Evolutionary conservation across 352 stramenopile genomes (phyloP), one percentile per base, ranked within the genome.

Genomic region (Peronospora destructor): DNA sequence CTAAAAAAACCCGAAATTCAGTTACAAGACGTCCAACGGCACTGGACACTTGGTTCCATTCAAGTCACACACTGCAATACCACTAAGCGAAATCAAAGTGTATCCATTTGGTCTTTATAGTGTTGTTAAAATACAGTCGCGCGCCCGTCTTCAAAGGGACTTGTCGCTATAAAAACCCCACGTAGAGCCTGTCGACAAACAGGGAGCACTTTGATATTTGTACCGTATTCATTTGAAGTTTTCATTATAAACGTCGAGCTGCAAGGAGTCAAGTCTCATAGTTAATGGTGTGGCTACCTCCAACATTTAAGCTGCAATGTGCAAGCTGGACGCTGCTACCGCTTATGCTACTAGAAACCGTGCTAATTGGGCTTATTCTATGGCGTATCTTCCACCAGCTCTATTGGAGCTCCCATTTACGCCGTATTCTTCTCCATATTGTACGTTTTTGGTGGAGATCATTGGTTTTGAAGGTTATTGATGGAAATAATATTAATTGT

Each of bases 381-480:
- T 87, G 76, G 76, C 73, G 76, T 16, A 67, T 61, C 2, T 61
- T 57, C 23, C 73, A 85, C 56, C 76, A 87, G 16, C 49, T 83
- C 42, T 79, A 76, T 50, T 87, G 71, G 69, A 66, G 61, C 33
- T 77, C 62, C 9, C 76, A 85, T 38, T 69, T 67, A 33, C 64
- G 76, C 4, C 73, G 76, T 26, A 55, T 87, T 23, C 66, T 73
- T 28, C 74, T 87, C 19, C 76, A 87, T 39, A 26, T 74, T 34
- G 71, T 85, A 59, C 53, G 74, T 25, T 21, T 11, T 30, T 8
- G 0, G 16, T 8, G 0, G 16, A n/a, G 17, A 30, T 14, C 4
- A 34, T 10, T 26, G 47, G 21, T 59, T 45, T 14, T 3, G 33
- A 10, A 16, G 7, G 2, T 2, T 12, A 33, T 2, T 21, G 1